Evolutionary conservation across 2,329 filamentous ascomycete genomes (phyloP), one percentile per base, ranked within the genome.

Genomic region (Xylaria sp.): DNA sequence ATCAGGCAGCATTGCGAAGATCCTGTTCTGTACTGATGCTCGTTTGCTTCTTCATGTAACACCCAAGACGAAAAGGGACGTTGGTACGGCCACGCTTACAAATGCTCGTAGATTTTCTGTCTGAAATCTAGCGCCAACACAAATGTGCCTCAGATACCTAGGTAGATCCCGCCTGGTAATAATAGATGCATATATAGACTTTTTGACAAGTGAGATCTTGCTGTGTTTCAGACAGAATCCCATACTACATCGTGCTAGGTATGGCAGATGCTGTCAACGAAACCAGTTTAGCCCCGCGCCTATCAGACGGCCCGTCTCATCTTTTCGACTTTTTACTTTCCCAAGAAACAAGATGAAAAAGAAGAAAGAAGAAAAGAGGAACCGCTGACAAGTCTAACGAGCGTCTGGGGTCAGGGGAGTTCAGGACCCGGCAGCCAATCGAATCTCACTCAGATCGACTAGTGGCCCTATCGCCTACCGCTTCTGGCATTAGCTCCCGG

Each of bases 341-440:
- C 29, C 8, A 34, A 34, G 16, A 26, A 52, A 50, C 24, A 18
- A 38, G 19, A 51, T 50, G 24, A 34, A 47, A 50, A 59, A 57
- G 50, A 45, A 54, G 52, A 53, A 44, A 53, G 49, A 37, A 45
- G 39, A 21, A 41, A 54, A 48, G 49, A 51, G 52, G 48, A 53
- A 57, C 55, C n/a, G n/a, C n/a, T n/a, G 54, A 54, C 55, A 49
- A 50, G 55, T 57, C 50, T 44, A 51, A 50, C 47, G 56, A 56
- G 52, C 54, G 56, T 53, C 52, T 18, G 44, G 52, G 50, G 54
- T 57, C 47, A 42, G 40, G 22, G 48, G 19, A 50, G 50, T 52
- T 57, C 47, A 42, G 40, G 22, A 45, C n/a, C 22, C 22, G 38
- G 34, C 40, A 41, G 39, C 62, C 56, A 64, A 62, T 66, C 54